Conservation (phyloP, 352 stramenopile species). For the Phytophthora ramorum region DNA sequence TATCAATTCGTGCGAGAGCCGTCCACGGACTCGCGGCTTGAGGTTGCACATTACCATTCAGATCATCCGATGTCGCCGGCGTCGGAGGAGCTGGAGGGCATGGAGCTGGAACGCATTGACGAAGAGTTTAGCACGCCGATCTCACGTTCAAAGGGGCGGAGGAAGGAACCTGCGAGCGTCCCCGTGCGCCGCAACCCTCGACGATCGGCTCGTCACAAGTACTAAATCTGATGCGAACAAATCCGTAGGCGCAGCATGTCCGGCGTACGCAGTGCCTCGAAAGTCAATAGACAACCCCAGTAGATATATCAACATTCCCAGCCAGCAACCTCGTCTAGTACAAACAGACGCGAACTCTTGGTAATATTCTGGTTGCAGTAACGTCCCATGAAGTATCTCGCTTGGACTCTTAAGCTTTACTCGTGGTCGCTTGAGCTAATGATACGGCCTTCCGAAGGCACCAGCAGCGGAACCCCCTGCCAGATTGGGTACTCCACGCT, state of each 20-base stretch:
- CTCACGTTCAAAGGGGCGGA: conserved; percentile 49
- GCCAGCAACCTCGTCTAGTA: not conserved
- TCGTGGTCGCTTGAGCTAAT: conserved; percentile 50
- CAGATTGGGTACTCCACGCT: conserved; percentile 88
- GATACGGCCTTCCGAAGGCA: conserved; percentile 77
- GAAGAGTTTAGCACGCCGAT: conserved; percentile 86
- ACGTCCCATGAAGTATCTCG: not conserved
- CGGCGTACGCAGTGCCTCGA: conserved; percentile 1
- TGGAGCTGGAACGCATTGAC: conserved; percentile 83
- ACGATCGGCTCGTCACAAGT: conserved; percentile 69
- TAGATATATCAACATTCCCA: conserved; percentile 26
- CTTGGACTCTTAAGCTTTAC: not conserved
- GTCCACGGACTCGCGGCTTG: conserved; percentile 65
- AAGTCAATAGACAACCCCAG: conserved; percentile 22
- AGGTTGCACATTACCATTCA: conserved; percentile 34
- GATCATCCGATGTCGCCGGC: conserved; percentile 54
- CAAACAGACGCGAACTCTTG: conserved; percentile 1
- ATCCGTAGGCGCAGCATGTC: conserved; percentile 4
- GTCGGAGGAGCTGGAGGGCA: conserved; percentile 64
- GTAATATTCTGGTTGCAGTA: conserved; percentile 16
- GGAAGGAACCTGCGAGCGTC: conserved; percentile 64
- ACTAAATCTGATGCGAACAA: conserved; percentile 47
- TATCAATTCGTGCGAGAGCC: conserved; percentile 83
- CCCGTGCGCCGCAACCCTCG: conserved; percentile 80
- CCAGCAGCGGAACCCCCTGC: conserved; percentile 70